Conservation (phyloP, 371 early-diverging fungal genomes). For the Apophysomyces trapeziformis region DNA sequence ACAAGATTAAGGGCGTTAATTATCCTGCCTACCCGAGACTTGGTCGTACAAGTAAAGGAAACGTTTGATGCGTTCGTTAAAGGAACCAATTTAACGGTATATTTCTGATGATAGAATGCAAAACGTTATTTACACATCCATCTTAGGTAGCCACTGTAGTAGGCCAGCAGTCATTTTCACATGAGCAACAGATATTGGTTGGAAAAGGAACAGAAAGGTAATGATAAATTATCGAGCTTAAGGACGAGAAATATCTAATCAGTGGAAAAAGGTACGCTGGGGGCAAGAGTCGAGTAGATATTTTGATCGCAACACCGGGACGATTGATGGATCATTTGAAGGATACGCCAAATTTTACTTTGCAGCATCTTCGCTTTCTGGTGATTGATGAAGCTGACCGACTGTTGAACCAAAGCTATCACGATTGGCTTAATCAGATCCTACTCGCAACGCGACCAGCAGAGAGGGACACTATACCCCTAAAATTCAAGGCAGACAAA, state of each 20-base stretch:
- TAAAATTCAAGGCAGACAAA: constrained; percentile 32
- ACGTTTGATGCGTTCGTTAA: constrained; percentile 77
- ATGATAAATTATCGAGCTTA: constrained; percentile 9
- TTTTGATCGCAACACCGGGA: constrained; percentile 96
- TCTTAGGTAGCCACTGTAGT: constrained; percentile 67
- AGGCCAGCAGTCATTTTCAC: constrained; percentile 79
- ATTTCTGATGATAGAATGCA: background rate
- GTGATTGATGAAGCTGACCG: constrained; percentile 98
- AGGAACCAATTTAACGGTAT: constrained; percentile 73
- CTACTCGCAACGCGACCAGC: constrained; percentile 74
- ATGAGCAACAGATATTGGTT: constrained; percentile 77
- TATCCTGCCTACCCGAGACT: constrained; percentile 90
- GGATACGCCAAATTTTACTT: constrained; percentile 85
- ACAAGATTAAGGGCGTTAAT: constrained; percentile 84
- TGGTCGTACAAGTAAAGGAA: constrained; percentile 85
- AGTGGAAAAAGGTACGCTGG: constrained; percentile 39
- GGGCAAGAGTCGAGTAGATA: constrained; percentile 80
- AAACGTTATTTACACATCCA: background rate
- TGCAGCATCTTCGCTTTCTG: constrained; percentile 88
- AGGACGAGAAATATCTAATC: background rate
- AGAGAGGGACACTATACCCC: background rate
- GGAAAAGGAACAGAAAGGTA: constrained; percentile 47
- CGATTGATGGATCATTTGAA: constrained; percentile 90
- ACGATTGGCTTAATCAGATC: constrained; percentile 92
- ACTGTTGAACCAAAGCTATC: constrained; percentile 85